Evolutionary conservation across 78 protist genomes (phyloP).

Genomic region (Speleostelium caveatum): DNA sequence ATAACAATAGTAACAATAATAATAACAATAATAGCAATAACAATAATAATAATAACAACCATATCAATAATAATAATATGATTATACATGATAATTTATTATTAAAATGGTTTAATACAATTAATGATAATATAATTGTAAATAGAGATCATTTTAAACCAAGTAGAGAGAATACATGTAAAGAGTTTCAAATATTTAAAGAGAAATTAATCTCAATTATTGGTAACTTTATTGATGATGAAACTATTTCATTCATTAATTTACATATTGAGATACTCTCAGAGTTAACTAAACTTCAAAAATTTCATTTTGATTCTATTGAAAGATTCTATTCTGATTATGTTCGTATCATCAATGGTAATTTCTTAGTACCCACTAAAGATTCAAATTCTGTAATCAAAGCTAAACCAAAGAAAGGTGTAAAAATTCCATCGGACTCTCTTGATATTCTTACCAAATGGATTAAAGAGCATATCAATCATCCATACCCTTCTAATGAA

Average conservation of each 20-base stretch:
- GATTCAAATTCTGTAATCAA: background rate
- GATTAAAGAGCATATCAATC: constrained; percentile 77
- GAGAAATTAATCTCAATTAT: background rate
- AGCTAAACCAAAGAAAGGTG: constrained; percentile 30
- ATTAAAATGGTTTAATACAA: background rate
- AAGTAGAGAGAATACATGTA: background rate
- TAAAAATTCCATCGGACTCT: background rate
- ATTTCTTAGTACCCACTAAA: constrained; percentile 4
- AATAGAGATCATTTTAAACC: background rate
- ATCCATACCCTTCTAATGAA: constrained; percentile 91
- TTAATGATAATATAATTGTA: background rate
- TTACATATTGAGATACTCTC: constrained; percentile 7
- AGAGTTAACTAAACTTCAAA: background rate
- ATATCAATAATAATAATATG: background rate
- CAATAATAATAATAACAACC: background rate
- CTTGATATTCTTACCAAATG: constrained; percentile 31
- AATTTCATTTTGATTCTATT: constrained; percentile 18
- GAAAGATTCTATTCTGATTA: constrained; percentile 17
- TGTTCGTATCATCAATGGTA: constrained; percentile 26
- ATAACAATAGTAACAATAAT: constrained; percentile 1
- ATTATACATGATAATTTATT: background rate
- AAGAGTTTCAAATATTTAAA: background rate
- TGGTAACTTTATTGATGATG: background rate
- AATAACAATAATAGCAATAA: background rate
- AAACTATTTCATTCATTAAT: background rate